Evolutionary conservation across 371 early-diverging fungal genomes (phyloP).

Genomic region (Actinomortierella ambigua): DNA sequence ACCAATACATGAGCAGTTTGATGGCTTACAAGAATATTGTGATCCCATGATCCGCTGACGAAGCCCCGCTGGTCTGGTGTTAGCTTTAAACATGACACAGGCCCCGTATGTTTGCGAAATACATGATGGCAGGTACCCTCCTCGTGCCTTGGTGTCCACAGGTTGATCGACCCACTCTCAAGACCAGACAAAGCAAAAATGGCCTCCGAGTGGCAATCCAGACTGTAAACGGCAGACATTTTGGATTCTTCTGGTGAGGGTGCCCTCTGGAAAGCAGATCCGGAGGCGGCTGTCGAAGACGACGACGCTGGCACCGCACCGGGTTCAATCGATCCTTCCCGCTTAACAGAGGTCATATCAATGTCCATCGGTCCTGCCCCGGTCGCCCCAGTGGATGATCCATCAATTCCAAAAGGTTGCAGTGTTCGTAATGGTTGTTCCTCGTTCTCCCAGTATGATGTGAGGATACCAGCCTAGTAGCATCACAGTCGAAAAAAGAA

Average conservation of each 20-base stretch:
- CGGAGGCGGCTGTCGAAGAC: constrained; percentile 4
- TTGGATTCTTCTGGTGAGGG: constrained; percentile 54
- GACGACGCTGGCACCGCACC: constrained; percentile 3
- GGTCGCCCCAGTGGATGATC: constrained; percentile 2
- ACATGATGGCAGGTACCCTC: constrained; percentile 87
- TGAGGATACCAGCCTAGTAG: constrained; percentile 76
- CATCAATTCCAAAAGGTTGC: constrained; percentile 25
- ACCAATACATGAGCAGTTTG: no score
- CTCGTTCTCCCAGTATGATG: constrained; percentile 94
- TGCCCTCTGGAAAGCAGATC: constrained; percentile 10
- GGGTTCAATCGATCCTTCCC: constrained; percentile 24
- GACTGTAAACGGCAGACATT: constrained; percentile 88
- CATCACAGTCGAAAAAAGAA: background rate
- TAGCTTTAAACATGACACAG: constrained; percentile 84
- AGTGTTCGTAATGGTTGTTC: constrained; percentile 55
- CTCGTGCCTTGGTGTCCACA: constrained; percentile 91
- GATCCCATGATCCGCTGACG: constrained; percentile 96
- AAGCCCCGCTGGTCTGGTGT: constrained; percentile 76
- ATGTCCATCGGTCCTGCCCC: constrained; percentile 25
- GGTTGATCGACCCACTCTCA: constrained; percentile 82
- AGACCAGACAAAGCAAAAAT: constrained; percentile 30
- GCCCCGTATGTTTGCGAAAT: constrained; percentile 77
- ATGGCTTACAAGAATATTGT: constrained; percentile 69
- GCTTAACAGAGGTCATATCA: constrained; percentile 14
- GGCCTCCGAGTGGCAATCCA: constrained; percentile 93